Evolutionary conservation across 495 filamentous ascomycete species (phyloP).

Genomic region (Lasiosphaeris hirsuta): DNA sequence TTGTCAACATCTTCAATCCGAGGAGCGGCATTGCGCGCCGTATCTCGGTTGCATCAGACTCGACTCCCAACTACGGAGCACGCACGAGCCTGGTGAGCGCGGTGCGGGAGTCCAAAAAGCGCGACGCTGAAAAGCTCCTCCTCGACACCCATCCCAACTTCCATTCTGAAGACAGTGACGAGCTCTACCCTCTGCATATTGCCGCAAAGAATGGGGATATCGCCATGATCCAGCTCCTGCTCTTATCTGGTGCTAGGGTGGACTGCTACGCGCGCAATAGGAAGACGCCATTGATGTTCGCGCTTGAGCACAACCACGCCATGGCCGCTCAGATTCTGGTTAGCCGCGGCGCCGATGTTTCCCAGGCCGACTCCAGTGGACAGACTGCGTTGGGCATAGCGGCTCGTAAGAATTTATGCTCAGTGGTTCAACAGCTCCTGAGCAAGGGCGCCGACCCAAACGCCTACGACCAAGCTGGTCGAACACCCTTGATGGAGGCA

Average conservation of each 20-base stretch:
- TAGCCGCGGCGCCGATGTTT: slow-evolving; percentile 7
- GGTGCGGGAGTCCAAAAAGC: background rate
- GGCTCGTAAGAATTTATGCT: background rate
- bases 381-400: slow-evolving; percentile 13
- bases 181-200: slow-evolving; percentile 8
- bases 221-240: slow-evolving; percentile 9
- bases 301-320: slow-evolving; percentile 1
- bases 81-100: slow-evolving; percentile 7
- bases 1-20: background rate
- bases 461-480: background rate
- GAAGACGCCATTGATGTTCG: slow-evolving; percentile 9
- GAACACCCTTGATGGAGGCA: slow-evolving; percentile 13
- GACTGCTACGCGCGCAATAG: background rate
- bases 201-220: slow-evolving; percentile 8
- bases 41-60: background rate
- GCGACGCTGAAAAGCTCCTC: background rate
- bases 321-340: slow-evolving; percentile 4
- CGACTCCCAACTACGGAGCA: background rate
- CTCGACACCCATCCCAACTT: slow-evolving; percentile 10
- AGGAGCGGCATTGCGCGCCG: background rate
- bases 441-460: slow-evolving; percentile 7
- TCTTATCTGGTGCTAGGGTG: slow-evolving; percentile 6
- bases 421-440: slow-evolving; percentile 11
- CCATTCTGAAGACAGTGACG: background rate
- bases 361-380: background rate